Evolutionary conservation across 495 filamentous ascomycete genomes (phyloP), one percentile per base, ranked within the genome.

Genomic region (Tuber umbilicatum): DNA sequence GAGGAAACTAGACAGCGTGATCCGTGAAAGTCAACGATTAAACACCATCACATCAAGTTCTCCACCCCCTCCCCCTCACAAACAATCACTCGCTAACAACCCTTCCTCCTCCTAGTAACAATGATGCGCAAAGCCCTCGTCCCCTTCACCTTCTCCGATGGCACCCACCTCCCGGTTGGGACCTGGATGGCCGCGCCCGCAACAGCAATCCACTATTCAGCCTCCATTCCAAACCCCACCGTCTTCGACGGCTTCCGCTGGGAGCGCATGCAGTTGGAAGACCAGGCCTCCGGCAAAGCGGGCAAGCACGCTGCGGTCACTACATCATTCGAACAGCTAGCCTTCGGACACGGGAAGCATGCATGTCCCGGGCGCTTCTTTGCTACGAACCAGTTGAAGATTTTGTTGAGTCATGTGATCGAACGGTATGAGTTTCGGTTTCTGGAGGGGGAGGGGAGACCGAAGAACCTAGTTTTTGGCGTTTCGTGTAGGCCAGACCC

Each of bases 351-450:
- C 21, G 80, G 80, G 40, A 79, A 74, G 38, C 74, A 80, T 60
- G 80, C 81, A 19, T 82, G 81, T 73, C 86, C 86, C 2, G 86
- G 86, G 7, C 82, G 86, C 9, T 85, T 86, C 79, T 85, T 87
- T 67, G 86, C 83, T 3, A 75, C 77, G 10, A 83, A 83, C 64
- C 83, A 83, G 41, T 78, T 85, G 37, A 87, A 87, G 74, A 78
- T 84, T 16, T 83, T 87, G 68, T 39, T 87, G 69, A 84, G 82
- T 43, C 83, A 85, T 70, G 73, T 88, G 64, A 75, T 88, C 39
- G 71, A 84, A 41, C 85, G 85, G 70, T 87, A 86, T 50, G 87
- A 88, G 39, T 84, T 86, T 80, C 84, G 85, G 74, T 80, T 85
- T n/a, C 76, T 73, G 72, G 77, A 77, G 12, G 76, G 69, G 12